Base-by-base conservation (phyloP, 768 basidiomycete species). In the Thelephora ganbajun region DNA sequence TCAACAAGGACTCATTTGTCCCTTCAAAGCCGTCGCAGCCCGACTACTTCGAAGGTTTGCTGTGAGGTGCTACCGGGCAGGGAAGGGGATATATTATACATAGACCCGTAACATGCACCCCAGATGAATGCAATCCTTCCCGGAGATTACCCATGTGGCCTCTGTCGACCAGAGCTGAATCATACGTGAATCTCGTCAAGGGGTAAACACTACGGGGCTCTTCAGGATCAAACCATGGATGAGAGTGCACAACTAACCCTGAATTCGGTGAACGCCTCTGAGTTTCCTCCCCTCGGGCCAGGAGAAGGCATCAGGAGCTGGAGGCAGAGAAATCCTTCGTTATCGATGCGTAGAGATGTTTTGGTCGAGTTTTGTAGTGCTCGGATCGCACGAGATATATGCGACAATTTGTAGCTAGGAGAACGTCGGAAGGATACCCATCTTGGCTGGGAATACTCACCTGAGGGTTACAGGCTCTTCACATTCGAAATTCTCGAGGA, bases 401-500 rank as follows among this genome's bases (percentile, higher is more conserved):
- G 86, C n/a, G 69, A 64, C 50, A 87, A 83, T 30, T 80, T 79
- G 63, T 96, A 97, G 56, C 92, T 97, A 56, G 5, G 16, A 9
- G 3, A 37, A 19, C 4, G n/a, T 14, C 26, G 46, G 14, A 48
- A 48, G 16, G 20, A 50, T 20, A 43, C 43, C 13, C 23, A 6
- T 2, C 11, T 14, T 18, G 4, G 30, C 23, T 46, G 1, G 37
- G 11, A 33, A 23, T 3, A 43, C 68, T 42, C 52, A 91, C 91
- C 80, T 86, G 61, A 87, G 88, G 33, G 68, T 70, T 30, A 91
- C 72, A 6, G 67, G 64, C 33, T 70, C 67, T 11, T 62, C 67
- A 60, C 93, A 97, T 51, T 94, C 87, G 56, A 96, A 91, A 0
- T 80, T 77, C 62, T 96, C 91, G 26, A 97, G 71, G 0, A 98